These are phyloP conservation scores for Oxytropis ochrocephala DNA, from an alignment of 306 rosid genomes.

Conservation along the genomic window DNA sequence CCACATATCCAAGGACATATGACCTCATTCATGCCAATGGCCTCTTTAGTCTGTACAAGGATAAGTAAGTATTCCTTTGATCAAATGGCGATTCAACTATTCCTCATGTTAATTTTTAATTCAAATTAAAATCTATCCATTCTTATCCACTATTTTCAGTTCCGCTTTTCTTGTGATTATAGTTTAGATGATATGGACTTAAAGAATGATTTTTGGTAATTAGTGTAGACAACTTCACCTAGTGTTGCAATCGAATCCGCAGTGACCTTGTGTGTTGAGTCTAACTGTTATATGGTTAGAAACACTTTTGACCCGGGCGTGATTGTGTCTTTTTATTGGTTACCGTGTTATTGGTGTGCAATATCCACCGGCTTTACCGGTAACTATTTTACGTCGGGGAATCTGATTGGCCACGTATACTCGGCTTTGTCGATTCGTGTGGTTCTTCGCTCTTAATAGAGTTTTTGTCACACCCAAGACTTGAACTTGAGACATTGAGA, in stretches of 20 bases:
- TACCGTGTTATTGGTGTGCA: too few relatives aligned
- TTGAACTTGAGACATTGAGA: too few relatives aligned
- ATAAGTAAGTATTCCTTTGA: conserved; percentile 51
- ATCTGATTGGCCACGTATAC: too few relatives aligned
- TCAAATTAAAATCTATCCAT: neutral
- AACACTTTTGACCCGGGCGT: neutral
- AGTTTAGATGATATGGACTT: neutral
- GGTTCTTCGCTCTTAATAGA: too few relatives aligned
- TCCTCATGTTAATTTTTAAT: neutral
- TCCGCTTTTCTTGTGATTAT: neutral
- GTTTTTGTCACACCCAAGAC: too few relatives aligned
- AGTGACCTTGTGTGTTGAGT: conserved; percentile 7
- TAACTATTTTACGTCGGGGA: too few relatives aligned
- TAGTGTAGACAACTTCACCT: neutral
- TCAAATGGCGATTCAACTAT: neutral
- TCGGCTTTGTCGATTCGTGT: too few relatives aligned
- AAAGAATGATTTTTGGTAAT: neutral
- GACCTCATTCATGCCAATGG: conserved; percentile 89
- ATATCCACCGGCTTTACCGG: too few relatives aligned
- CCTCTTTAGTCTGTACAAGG: conserved; percentile 72
- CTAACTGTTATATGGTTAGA: neutral
- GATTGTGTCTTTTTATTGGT: too few relatives aligned
- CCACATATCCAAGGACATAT: conserved; percentile 93
- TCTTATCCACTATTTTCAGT: neutral
- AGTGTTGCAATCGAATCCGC: neutral